A percentile compares a stretch with the other conserved stretches of the same genome.
Conservation (phyloP, 2,329 filamentous ascomycete genomes). For the Claviceps cyperi region DNA sequence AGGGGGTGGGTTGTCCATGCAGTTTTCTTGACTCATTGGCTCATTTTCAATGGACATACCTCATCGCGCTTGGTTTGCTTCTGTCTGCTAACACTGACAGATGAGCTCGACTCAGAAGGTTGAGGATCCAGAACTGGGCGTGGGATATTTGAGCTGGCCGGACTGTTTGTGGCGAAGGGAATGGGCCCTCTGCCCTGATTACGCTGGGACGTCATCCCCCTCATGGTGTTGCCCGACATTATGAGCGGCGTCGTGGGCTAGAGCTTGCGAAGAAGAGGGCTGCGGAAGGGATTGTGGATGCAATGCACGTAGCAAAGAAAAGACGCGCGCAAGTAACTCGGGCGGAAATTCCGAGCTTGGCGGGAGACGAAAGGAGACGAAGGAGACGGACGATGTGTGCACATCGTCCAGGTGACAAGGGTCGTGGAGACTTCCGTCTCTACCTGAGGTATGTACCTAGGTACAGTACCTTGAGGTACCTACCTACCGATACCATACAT, state of each 20-base stretch:
- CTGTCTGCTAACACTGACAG: constrained; percentile 82
- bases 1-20: neutral
- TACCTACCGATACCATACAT: no score
- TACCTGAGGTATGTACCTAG: neutral
- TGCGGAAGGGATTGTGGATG: neutral
- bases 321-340: neutral
- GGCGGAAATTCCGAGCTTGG: neutral
- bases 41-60: constrained; percentile 41
- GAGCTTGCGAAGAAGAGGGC: neutral
- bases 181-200: constrained; percentile 42
- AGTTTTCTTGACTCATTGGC: neutral
- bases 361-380: neutral
- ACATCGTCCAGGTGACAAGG: constrained; percentile 9
- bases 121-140: constrained; percentile 53
- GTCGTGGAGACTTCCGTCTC: neutral
- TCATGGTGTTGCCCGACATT: constrained; percentile 49
- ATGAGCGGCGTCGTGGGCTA: constrained; percentile 8
- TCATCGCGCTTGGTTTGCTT: constrained; percentile 98
- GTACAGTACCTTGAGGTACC: neutral
- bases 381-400: neutral
- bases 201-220: constrained; percentile 50
- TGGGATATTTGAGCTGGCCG: constrained; percentile 50
- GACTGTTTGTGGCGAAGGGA: constrained; percentile 47
- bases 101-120: constrained; percentile 47
- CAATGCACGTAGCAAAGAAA: neutral